Evolutionary conservation across 371 early-diverging fungal species (phyloP).

Genomic region (Apophysomyces elegans): DNA sequence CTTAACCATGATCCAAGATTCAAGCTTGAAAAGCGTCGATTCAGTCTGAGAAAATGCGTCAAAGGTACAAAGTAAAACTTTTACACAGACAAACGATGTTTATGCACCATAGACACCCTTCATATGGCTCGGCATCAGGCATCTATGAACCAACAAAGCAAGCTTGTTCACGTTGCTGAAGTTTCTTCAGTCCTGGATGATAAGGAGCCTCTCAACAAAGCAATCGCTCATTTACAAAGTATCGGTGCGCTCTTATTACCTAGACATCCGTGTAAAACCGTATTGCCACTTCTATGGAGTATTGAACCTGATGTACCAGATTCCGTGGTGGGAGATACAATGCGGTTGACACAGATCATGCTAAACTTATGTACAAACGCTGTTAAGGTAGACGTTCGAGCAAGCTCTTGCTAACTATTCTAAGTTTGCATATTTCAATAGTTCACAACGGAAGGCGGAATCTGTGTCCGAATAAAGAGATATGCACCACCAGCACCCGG

Average conservation of each 20-base stretch:
- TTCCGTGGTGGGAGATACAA: slow-evolving; percentile 60
- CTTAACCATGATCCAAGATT: slow-evolving; percentile 67
- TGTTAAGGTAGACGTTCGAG: slow-evolving; percentile 46
- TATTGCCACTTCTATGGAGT: slow-evolving; percentile 60
- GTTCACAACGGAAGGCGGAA: slow-evolving; percentile 53
- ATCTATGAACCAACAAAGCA: slow-evolving; percentile 47
- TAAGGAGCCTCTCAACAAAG: slow-evolving; percentile 41
- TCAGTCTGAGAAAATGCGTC: slow-evolving; percentile 61
- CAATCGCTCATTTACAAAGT: slow-evolving; percentile 34
- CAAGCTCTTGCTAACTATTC: background rate
- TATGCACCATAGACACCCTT: slow-evolving; percentile 36
- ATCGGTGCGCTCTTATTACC: slow-evolving; percentile 20
- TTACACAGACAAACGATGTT: background rate
- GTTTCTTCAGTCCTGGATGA: slow-evolving; percentile 59
- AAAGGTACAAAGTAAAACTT: slow-evolving; percentile 48
- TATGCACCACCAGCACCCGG: slow-evolving; percentile 32
- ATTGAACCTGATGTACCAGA: slow-evolving; percentile 63
- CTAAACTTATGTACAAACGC: slow-evolving; percentile 66
- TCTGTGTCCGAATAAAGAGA: slow-evolving; percentile 46
- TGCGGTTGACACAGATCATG: slow-evolving; percentile 61
- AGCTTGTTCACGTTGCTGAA: slow-evolving; percentile 54
- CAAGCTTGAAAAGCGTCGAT: slow-evolving; percentile 55
- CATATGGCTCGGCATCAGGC: slow-evolving; percentile 58
- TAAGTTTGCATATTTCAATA: slow-evolving; percentile 14
- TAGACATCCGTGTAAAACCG: slow-evolving; percentile 43